Base-by-base conservation (phyloP, 1,139 yeast species). In the Debaryomyces nepalensis region DNA sequence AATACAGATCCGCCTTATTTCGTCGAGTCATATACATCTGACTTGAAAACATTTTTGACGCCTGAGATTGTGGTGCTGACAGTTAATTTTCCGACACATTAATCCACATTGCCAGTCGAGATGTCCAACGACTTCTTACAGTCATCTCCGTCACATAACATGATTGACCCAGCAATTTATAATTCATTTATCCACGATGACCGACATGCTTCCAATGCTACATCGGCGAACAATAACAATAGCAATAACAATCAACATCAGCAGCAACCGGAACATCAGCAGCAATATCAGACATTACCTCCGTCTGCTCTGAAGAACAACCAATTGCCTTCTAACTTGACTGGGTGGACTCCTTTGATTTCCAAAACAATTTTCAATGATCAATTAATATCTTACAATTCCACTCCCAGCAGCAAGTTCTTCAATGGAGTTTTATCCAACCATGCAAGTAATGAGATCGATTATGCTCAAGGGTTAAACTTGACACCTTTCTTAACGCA, bases 341-440 rank as follows among this genome's bases (percentile, higher is more conserved):
- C 71, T 2, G 75, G 76, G 1, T 73, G 77, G 77, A 72, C 78
- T 4, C 78, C 78, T 3, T 54, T 72, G 11, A 63, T 72, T 4
- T 63, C 72, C 7, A 70, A 70, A 40, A 70, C 76, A 2, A 58
- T 68, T 45, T 64, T 56, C 46, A 66, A 63, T 41, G 76, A 70
- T 30, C 70, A 64, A 46, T 49, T 68, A 26, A 50, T 67, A 33
- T 60, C 70, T 14, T 63, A 61, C 51, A 68, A 65, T 44, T 59
- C 73, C 20, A 72, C 77, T 8, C 77, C 77, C 8, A 58, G 62
- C 44, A 53, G 61, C 15, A 63, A 63, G 38, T 51, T 61, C 33
- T 48, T 57, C 33, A 54, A 57, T 30, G 56, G 57, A 29, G 48
- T 58, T 37, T 48, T 52, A 18, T 46, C 44, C 10, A 37, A 43